Evolutionary conservation across 768 basidiomycete species (phyloP).

Genomic region (Xerocomus potaroensis): DNA sequence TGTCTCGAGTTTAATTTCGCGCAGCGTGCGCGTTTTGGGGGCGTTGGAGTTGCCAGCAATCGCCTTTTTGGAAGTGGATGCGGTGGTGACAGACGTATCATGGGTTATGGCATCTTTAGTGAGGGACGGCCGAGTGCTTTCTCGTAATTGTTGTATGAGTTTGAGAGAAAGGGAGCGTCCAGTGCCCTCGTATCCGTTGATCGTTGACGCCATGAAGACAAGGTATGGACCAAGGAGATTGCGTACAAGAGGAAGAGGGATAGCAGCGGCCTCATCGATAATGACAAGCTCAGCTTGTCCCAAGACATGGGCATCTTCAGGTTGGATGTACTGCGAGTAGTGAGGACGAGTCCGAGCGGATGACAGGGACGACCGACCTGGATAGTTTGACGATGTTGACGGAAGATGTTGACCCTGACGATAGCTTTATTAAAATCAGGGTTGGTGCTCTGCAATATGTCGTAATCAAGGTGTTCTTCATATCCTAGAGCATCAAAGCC

Average conservation of each 20-base stretch:
- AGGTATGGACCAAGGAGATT: constrained; percentile 95
- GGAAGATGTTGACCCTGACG: constrained; percentile 92
- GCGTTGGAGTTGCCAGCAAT: constrained; percentile 46
- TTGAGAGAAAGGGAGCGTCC: constrained; percentile 98
- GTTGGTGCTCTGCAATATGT: constrained; percentile 92
- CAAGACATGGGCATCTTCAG: constrained; percentile 94
- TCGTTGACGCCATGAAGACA: constrained; percentile 98
- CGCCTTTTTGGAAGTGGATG: constrained; percentile 50
- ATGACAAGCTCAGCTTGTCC: constrained; percentile 97
- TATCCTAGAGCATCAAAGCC: constrained; percentile 93
- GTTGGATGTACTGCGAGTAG: constrained; percentile 85
- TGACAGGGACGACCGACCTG: constrained; percentile 53
- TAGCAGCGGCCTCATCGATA: constrained; percentile 98
- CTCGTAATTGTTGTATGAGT: constrained; percentile 93
- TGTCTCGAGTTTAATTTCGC: constrained; percentile 91
- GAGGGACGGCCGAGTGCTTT: constrained; percentile 78
- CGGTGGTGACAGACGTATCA: constrained; percentile 33
- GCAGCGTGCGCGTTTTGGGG: constrained; percentile 65
- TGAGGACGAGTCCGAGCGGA: constrained; percentile 2
- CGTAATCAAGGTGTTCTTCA: constrained; percentile 97
- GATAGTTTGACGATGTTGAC: constrained; percentile 91
- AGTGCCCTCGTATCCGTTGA: constrained; percentile 99
- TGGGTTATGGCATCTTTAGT: constrained; percentile 52
- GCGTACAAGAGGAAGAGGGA: constrained; percentile 91
- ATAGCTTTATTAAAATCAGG: constrained; percentile 94